Base-by-base conservation (phyloP, 192 early-diverging fungal genomes). In the Lobulomyces angularis region DNA sequence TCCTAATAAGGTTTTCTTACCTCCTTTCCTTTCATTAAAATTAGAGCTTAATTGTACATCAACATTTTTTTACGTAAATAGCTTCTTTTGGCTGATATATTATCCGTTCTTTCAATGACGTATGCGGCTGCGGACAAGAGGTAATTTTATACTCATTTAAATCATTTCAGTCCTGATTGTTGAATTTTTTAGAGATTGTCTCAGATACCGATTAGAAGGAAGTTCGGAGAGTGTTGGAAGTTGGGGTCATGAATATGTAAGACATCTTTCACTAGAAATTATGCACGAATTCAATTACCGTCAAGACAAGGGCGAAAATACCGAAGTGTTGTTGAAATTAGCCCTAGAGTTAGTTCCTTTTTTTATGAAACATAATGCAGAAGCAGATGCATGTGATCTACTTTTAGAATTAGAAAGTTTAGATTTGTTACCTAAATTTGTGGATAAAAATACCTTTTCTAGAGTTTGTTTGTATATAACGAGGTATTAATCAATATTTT, bases 191-290 rank as follows among this genome's bases (percentile, higher is more conserved):
- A n/a, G 88, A 17, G 84, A 84, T 37, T 80, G 79, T 30, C 57
- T 98, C 35, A 79, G 79, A 56, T 98, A 88, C 65, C 71, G 92
- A 35, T 59, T 93, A 17, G 38, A 84, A 24, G 90, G 90, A n/a
- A 78, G 83, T 5, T 43, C 49, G 6, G 79, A 81, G 35, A 60
- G 74, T 27, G 69, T 85, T 41, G 88, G 88, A 8, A 84, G 81
- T 33, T 98, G 92, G 91, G 95, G 95, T 14, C 95, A 98, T 47
- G 95, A 98, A 80, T 98, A 95, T 56, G 95, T 95, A 46, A 83
- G 80, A 41, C 91, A 98, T 46, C 59, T 98, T 21, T 78, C 89
- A 4, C 67, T 78, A 44, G 95, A 96, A 62, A 82, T 96, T 38
- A 87, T 84, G 35, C 68, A 69, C 34, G 90, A 95, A 60, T 91